Base-by-base conservation (phyloP, 2,329 filamentous ascomycete genomes). In the Ascochyta viciae-villosae region DNA sequence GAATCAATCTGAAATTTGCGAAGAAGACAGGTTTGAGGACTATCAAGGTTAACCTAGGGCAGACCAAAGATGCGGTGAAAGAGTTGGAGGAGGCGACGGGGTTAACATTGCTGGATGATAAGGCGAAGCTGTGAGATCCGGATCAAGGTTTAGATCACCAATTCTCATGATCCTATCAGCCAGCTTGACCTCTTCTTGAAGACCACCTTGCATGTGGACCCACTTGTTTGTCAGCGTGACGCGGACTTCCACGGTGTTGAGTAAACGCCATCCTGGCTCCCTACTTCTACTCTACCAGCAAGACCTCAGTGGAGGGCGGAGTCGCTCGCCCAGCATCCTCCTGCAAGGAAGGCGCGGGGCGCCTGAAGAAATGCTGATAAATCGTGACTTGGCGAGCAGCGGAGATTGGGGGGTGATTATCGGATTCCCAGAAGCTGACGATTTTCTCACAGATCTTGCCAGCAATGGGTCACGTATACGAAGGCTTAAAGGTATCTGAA, bases 1-100 rank as follows among this genome's bases (percentile, higher is more conserved):
- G 95, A 1, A 88, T 93, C 76, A 99, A 99, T 73, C 76, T 98
- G 54, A 95, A 93, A 80, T 88, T 84, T 40, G 95, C 87, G 1
- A 90, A 83, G 76, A 83, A 82, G 44, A 79, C 87, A 22, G 94
- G 94, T 0, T 88, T 98, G 74, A 78, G 83, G 52, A 98, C 94
- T 0, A 84, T 98, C 62, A 96, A 94, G 77, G 95, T 98, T 1
- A 80, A 85, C 8, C 77, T 98, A 26, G 93, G 93, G 1, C 86
- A 83, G 73, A 86, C 90, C 1, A 89, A 85, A 71, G 87, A 93
- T 72, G 93, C 94, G 0, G 93, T 98, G 0, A 87, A 85, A 63
- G 87, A 92, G 74, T 77, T 98, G 54, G 94, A 98, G 77, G 78
- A 77, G 51, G 77, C 90, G 22, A 93, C 90, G 1, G 91, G 91